Evolutionary conservation across 805 yeast species (phyloP).

Genomic region (Myxozyma monticola): DNA sequence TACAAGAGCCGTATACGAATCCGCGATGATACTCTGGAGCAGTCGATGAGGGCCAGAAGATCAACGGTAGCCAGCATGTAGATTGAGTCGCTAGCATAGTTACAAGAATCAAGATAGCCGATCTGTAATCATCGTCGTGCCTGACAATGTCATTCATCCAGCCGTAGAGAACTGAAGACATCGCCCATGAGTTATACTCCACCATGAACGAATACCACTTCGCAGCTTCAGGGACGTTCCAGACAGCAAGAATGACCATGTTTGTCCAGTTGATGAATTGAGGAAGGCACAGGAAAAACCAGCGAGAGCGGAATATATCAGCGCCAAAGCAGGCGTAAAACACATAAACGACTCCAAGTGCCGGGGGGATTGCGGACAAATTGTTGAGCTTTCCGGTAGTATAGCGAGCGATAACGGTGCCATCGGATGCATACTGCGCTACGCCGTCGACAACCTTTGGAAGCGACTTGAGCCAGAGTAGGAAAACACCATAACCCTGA

Average conservation of each 20-base stretch:
- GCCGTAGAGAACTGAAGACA: constrained; percentile 58
- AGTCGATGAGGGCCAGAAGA: constrained; percentile 42
- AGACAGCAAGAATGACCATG: constrained; percentile 52
- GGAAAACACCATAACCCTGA: constrained; percentile 57
- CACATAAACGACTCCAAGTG: constrained; percentile 52
- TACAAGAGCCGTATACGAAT: constrained; percentile 21
- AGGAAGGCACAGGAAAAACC: constrained; percentile 54
- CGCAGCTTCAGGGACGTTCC: constrained; percentile 55
- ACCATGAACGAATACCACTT: constrained; percentile 62
- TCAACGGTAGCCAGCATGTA: constrained; percentile 53
- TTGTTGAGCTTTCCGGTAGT: constrained; percentile 50
- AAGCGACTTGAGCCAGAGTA: constrained; percentile 60
- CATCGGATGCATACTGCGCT: no score
- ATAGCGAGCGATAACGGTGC: constrained; percentile 41
- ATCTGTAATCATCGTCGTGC: constrained; percentile 52
- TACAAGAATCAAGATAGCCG: constrained; percentile 53
- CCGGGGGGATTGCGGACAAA: constrained; percentile 58
- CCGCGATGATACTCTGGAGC: constrained; percentile 23
- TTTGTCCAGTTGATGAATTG: constrained; percentile 55
- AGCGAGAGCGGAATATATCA: constrained; percentile 53
- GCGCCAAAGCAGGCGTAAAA: constrained; percentile 39
- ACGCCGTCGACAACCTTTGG: no score
- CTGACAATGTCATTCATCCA: constrained; percentile 61
- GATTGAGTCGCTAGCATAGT: constrained; percentile 54
- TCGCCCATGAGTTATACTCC: constrained; percentile 59